phyloP scores from a whole-genome alignment of 805 yeast genomes.

The Suhomyces sp. region DNA sequence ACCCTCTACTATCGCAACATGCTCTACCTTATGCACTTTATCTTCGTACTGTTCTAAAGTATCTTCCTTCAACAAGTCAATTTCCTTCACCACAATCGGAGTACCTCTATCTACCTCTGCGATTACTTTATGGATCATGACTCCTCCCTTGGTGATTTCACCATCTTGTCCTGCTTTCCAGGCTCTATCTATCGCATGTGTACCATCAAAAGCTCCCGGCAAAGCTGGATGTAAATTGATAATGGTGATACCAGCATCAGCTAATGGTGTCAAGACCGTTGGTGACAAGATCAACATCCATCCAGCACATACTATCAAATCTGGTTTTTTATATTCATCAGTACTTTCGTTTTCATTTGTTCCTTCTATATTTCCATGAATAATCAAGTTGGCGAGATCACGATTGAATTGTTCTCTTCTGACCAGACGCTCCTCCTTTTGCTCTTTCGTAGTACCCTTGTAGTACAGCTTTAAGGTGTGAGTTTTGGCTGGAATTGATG shows the following conservation, averaged over 20 bases:
- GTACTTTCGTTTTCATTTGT: conserved; percentile 13
- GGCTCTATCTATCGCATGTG: conserved; percentile 94
- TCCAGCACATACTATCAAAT: conserved; percentile 94
- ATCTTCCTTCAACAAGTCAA: conserved; percentile 71
- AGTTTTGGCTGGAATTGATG: conserved; percentile 65
- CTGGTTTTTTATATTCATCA: conserved; percentile 54
- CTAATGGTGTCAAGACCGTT: conserved; percentile 66
- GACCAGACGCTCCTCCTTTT: conserved; percentile 51
- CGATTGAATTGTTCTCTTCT: conserved; percentile 73
- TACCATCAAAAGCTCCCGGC: conserved; percentile 96
- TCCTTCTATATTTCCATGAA: conserved; percentile 49
- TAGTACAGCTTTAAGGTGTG: conserved; percentile 76
- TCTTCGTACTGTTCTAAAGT: conserved; percentile 74
- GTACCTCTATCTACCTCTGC: conserved; percentile 93
- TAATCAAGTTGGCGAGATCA: conserved; percentile 71
- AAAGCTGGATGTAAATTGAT: conserved; percentile 96
- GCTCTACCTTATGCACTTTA: conserved; percentile 83
- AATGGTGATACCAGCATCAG: conserved; percentile 63
- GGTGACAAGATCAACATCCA: conserved; percentile 95
- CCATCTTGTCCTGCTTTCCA: conserved; percentile 94
- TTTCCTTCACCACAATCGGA: conserved; percentile 79
- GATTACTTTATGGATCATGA: conserved; percentile 96
- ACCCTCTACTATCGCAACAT: conserved; percentile 91
- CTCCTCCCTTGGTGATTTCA: conserved; percentile 73
- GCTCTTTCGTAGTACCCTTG: conserved; percentile 69